Conservation (phyloP, 176 grass and related monocot species). For the Carex scoparia region DNA sequence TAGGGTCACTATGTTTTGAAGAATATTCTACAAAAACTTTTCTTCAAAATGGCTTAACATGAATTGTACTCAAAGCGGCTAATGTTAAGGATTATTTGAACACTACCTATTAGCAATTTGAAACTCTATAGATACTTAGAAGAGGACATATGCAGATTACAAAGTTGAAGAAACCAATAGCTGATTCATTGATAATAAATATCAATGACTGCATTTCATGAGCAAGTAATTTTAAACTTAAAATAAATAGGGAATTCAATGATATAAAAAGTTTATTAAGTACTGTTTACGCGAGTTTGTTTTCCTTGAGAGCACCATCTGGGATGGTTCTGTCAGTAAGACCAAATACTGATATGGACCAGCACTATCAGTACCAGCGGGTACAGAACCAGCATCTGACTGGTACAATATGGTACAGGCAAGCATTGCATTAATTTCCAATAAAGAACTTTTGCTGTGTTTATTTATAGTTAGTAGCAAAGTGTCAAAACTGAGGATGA, state of each 20-base stretch:
- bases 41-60: background rate
- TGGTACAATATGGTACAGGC: background rate
- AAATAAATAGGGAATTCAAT: too few species aligned
- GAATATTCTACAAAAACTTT: background rate
- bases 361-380: background rate
- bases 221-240: background rate
- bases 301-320: too few species aligned
- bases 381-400: background rate
- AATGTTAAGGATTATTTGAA: background rate
- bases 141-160: background rate
- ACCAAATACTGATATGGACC: background rate
- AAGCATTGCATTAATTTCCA: background rate
- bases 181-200: background rate
- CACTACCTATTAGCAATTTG: background rate
- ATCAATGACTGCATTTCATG: background rate
- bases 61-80: background rate
- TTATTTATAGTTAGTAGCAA: background rate
- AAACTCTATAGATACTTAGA: background rate
- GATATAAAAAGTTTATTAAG: too few species aligned
- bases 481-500: background rate
- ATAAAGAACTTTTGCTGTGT: background rate
- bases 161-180: background rate
- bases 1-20: background rate
- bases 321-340: too few species aligned
- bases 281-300: too few species aligned